Conservation (phyloP, 83 land plant species). For the Picea engelmannii region DNA sequence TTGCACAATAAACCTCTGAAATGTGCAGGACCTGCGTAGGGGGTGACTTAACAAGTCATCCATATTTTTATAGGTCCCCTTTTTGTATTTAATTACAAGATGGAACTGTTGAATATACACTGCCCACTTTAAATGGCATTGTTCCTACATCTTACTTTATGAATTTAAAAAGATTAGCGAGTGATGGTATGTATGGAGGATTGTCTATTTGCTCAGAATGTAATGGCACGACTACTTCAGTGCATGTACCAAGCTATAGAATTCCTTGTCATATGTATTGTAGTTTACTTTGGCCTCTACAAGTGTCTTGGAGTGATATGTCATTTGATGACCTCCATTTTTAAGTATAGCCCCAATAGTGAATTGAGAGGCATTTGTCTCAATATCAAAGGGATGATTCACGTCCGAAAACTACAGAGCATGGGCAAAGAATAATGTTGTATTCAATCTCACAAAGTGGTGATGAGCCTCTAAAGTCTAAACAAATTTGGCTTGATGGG, state of each 20-base stretch:
- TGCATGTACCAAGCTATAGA: neutral
- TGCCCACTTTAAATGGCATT: neutral
- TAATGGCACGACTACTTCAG: neutral
- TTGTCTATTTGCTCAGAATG: neutral
- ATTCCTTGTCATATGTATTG: neutral
- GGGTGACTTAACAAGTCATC: no score
- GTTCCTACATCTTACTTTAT: neutral
- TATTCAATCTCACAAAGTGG: no score
- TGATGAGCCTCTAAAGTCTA: no score
- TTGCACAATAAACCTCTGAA: no score
- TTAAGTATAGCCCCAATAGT: neutral
- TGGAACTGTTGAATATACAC: no score
- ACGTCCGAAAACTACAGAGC: neutral
- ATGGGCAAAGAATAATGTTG: neutral
- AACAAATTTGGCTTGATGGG: no score
- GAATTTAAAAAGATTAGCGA: neutral
- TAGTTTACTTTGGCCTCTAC: neutral
- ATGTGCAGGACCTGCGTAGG: no score
- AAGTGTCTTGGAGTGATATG: neutral
- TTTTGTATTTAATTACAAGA: no score
- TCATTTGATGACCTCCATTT: neutral
- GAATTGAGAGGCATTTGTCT: neutral
- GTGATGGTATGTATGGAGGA: neutral
- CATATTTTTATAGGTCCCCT: no score
- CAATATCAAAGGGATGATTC: neutral